Evolutionary conservation across 192 early-diverging fungal species (phyloP).

Genomic region (Kappamyces sp.): DNA sequence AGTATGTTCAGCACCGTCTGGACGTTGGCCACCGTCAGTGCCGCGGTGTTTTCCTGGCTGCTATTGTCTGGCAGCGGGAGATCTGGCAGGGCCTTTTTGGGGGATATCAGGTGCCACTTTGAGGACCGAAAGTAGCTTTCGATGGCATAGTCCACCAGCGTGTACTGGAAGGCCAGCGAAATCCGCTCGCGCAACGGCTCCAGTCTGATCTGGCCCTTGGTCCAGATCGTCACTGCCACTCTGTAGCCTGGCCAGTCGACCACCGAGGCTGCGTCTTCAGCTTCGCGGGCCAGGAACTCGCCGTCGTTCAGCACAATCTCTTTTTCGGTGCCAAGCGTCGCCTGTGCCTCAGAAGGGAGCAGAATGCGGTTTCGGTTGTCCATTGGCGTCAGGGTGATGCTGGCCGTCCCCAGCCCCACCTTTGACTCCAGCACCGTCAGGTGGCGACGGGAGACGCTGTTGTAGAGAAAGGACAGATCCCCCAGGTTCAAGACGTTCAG

Average conservation of each 20-base stretch:
- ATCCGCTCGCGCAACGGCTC: conserved; percentile 23
- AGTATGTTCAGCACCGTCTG: background rate
- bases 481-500: conserved; percentile 28
- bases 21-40: background rate
- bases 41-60: background rate
- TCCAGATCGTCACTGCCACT: conserved; percentile 39
- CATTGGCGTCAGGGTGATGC: conserved; percentile 28
- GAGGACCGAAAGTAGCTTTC: conserved; percentile 24
- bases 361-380: conserved; percentile 28
- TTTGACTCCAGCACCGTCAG: conserved; percentile 24
- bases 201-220: conserved; percentile 28
- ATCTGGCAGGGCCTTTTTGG: conserved; percentile 7
- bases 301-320: conserved; percentile 14
- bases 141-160: conserved; percentile 32
- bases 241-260: conserved; percentile 22
- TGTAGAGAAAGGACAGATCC: conserved; percentile 47
- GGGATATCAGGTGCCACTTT: conserved; percentile 2
- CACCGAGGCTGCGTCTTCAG: background rate
- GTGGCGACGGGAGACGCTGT: conserved; percentile 25
- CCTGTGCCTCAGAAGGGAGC: conserved; percentile 17
- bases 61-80: conserved; percentile 3
- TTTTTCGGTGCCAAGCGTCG: conserved; percentile 12
- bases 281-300: conserved; percentile 11
- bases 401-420: conserved; percentile 40
- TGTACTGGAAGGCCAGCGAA: conserved; percentile 20